Base-by-base conservation (phyloP, 768 basidiomycete species). In the Russula ochroleuca region DNA sequence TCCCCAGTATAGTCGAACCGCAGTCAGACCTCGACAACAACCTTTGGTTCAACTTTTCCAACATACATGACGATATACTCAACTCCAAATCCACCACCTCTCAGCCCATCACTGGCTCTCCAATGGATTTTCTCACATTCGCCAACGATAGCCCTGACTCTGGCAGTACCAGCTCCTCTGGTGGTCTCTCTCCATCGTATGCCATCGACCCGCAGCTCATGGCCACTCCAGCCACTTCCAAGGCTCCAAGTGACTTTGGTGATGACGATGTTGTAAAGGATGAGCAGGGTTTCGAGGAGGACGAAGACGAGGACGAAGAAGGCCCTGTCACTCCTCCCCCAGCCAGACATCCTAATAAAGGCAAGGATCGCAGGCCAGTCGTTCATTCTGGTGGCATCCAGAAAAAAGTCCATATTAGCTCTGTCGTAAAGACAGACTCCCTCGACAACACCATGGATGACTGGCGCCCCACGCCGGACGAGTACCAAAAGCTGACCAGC, bases 401-500 rank as follows among this genome's bases (percentile, higher is more conserved):
- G 58, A 93, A 93, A 75, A 82, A 84, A 28, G 70, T 78, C 1
- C 64, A 74, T 28, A 49, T 73, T 55, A 63, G 73, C 13, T 69
- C 75, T 5, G 72, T 73, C 21, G 76, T 75, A 61, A 77, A 77
- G 65, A 75, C 75, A 62, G 69, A 68, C 10, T 79, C 81, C 43
- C 79, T 82, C 6, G 81, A 84, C 50, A 82, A 83, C 28, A 73
- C 85, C 5, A 80, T 85, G 17, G 88, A 87, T 37, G 89, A 93
- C 68, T 92, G 91, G 89, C 82, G 91, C 54, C 92, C 92, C 9
- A 82, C 85, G 4, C 88, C 94, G 0, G 96, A 97, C 68, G 94
- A 94, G 66, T 97, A 98, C 78, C 87, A 91, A 72, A 98, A 93
- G 75, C 90, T 99, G 84, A 85, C 85, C 6, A 88, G 86, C 70